These are phyloP conservation scores for Euphorbia schlechtendalii DNA, from an alignment of 441 rosid species.

Conservation along the genomic window DNA sequence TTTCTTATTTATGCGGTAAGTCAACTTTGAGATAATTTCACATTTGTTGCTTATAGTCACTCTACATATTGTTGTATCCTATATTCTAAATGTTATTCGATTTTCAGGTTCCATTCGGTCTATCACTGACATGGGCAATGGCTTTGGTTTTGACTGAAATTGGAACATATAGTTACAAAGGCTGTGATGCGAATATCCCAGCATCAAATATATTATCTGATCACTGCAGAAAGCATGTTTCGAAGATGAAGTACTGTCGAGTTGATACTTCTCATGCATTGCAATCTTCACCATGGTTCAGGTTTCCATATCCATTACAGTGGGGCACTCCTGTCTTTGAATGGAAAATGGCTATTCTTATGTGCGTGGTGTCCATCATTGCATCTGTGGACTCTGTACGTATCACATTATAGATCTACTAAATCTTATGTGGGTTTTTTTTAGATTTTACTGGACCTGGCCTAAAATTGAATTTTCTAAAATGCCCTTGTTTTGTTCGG, in stretches of 20 bases:
- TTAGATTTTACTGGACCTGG: too few relatives aligned
- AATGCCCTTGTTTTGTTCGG: neutral
- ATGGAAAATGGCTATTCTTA: conserved; percentile 87
- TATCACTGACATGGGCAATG: conserved; percentile 83
- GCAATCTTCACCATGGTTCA: conserved; percentile 83
- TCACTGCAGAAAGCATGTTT: conserved; percentile 75
- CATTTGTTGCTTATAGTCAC: too few relatives aligned
- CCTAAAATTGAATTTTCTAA: neutral
- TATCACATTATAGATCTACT: conserved; percentile 10
- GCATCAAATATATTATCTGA: conserved; percentile 71
- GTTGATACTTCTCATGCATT: conserved; percentile 85
- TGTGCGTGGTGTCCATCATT: conserved; percentile 80
- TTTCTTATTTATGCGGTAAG: conserved; percentile 93
- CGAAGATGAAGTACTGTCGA: conserved; percentile 76
- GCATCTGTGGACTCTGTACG: conserved; percentile 90
- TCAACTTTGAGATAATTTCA: neutral
- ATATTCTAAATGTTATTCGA: conserved; percentile 16
- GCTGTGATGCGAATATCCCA: conserved; percentile 72
- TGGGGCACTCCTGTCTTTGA: conserved; percentile 93
- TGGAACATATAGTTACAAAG: conserved; percentile 75
- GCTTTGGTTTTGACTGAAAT: conserved; percentile 83
- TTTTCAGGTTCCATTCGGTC: conserved; percentile 84
- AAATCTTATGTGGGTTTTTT: conserved; percentile 5
- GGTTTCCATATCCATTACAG: conserved; percentile 93
- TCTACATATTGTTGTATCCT: too few relatives aligned